phyloP scores from a whole-genome alignment of 1,139 yeast genomes.

The Torulaspora pretoriensis region DNA sequence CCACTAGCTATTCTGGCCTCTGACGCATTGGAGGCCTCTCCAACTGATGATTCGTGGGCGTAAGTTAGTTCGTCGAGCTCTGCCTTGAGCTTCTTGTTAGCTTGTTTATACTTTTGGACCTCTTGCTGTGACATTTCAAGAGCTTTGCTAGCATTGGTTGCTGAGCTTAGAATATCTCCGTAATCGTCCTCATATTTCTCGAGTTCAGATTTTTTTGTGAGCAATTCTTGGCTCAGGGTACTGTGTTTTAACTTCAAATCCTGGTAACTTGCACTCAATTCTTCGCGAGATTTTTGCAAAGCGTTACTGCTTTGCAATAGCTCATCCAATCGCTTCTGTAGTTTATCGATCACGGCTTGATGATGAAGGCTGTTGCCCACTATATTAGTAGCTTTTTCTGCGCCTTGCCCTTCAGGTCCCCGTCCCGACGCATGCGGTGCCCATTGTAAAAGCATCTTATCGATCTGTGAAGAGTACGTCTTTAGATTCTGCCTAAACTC shows the following conservation, averaged over 20 bases:
- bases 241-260: conserved; percentile 23
- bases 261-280: conserved; percentile 25
- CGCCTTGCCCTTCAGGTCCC: conserved; percentile 6
- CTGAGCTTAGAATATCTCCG: conserved; percentile 65
- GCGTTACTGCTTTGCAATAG: conserved; percentile 24
- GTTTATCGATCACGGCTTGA: conserved; percentile 23
- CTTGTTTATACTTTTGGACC: conserved; percentile 53
- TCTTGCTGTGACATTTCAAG: conserved; percentile 71
- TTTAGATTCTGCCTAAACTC: conserved; percentile 19
- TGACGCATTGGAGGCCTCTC: conserved; percentile 8
- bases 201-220: conserved; percentile 32
- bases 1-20: conserved; percentile 33
- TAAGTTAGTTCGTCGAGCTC: conserved; percentile 66
- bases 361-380: conserved; percentile 16
- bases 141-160: conserved; percentile 72
- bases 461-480: conserved; percentile 23
- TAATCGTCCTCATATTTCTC: conserved; percentile 52
- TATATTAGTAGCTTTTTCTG: neutral
- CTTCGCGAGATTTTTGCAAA: conserved; percentile 22
- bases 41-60: conserved; percentile 35
- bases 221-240: conserved; percentile 21
- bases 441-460: conserved; percentile 21
- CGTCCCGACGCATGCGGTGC: conserved; percentile 8
- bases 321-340: conserved; percentile 27
- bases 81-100: conserved; percentile 52